phyloP scores from a whole-genome alignment of 371 early-diverging fungal species.

The Mucor piriformis region DNA sequence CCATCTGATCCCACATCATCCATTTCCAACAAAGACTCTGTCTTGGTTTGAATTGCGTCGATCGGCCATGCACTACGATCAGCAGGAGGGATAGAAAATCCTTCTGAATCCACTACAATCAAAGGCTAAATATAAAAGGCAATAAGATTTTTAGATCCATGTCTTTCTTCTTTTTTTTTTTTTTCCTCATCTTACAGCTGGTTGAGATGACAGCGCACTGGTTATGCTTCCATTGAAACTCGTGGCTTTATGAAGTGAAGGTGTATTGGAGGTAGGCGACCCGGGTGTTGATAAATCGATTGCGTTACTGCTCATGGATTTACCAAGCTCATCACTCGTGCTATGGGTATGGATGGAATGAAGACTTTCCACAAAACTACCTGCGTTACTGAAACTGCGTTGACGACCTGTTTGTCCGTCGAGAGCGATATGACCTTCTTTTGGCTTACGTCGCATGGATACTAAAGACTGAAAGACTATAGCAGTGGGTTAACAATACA shows the following conservation, averaged over 20 bases:
- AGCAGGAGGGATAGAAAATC: slow-evolving; percentile 27
- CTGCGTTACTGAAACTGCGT: slow-evolving; percentile 26
- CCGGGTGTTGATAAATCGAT: slow-evolving; percentile 11
- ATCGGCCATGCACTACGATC: slow-evolving; percentile 11
- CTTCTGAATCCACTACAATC: slow-evolving; percentile 23
- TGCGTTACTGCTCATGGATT: neutral
- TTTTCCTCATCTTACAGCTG: slow-evolving; percentile 25
- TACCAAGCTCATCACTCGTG: neutral
- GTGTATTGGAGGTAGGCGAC: slow-evolving; percentile 24
- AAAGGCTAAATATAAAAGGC: slow-evolving; percentile 6
- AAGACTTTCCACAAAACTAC: slow-evolving; percentile 17
- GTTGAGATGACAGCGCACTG: slow-evolving; percentile 15
- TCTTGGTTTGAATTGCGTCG: neutral
- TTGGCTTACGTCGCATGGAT: slow-evolving; percentile 45
- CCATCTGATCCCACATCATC: slow-evolving; percentile 24
- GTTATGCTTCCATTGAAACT: slow-evolving; percentile 39
- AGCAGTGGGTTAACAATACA: neutral
- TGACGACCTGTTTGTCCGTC: slow-evolving; percentile 4
- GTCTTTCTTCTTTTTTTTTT: too few species aligned
- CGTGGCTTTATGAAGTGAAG: slow-evolving; percentile 30
- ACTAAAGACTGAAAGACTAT: slow-evolving; percentile 36
- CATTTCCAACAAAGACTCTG: slow-evolving; percentile 18
- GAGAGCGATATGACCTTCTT: slow-evolving; percentile 3
- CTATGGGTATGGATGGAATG: slow-evolving; percentile 7
- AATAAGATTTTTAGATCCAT: too few species aligned